Evolutionary conservation across 2,329 filamentous ascomycete genomes (phyloP), one percentile per base, ranked within the genome.

Genomic region (Blastomyces parvus): DNA sequence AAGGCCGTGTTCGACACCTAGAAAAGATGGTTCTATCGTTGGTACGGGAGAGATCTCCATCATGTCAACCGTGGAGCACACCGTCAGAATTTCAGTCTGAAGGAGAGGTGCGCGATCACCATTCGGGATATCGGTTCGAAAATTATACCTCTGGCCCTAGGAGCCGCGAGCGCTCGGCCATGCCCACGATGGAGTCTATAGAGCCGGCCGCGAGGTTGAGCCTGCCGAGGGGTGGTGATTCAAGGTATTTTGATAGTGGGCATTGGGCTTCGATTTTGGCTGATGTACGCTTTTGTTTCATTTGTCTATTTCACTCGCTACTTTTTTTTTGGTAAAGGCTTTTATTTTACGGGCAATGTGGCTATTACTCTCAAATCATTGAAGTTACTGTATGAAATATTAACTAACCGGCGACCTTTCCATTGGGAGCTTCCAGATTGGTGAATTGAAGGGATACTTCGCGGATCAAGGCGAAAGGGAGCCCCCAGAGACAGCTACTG

Each of bases 141-240:
- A 50, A 22, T 50, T 9, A 33, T 19, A 14, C 22, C 14, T 22
- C 25, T 40, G 76, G 72, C 64, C 69, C 70, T 13, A 75, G 73
- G n/a, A 79, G 79, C 33, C 69, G 65, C 33, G 72, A 71, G 61
- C 72, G 71, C 58, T 72, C 71, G 17, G 72, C 74, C 64, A 75
- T 74, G 50, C 64, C 73, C 19, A 72, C 74, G 17, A 62, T 66
- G 44, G 86, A 71, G 80, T 86, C 63, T 86, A 84, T 27, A 50
- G 48, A 50, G 22, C n/a, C 52, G 52, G 17, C 25, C 87, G 86
- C 67, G 77, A 82, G 59, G 76, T 81, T 63, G 83, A 84, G 64
- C 82, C 82, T 61, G 13, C 59, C 30, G 25, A 33, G 7, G 9
- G 33, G 42, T 13, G 42, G 46, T 40, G 59, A 46, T 22, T 36